Base-by-base conservation (phyloP, 1,284 basidiomycete genomes). In the Cutaneotrichosporon cavernicola region DNA sequence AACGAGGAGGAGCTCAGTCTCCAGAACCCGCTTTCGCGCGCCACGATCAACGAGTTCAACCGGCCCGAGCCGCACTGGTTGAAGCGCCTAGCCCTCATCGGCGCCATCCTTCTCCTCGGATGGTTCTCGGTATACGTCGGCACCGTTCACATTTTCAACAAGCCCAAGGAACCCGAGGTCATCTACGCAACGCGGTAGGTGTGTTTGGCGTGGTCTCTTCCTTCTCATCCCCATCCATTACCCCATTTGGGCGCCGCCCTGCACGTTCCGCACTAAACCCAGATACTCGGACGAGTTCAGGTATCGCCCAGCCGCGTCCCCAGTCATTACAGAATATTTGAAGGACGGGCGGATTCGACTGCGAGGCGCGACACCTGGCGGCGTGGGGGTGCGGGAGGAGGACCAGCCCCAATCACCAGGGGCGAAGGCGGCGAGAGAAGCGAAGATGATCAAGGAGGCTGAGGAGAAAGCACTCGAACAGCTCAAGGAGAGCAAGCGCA, bases 241-340 rank as follows among this genome's bases (percentile, higher is more conserved):
- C 16, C 14, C 4, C 4, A 53, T 34, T 32, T 26, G 26, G 26
- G 26, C 26, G 26, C 26, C 26, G 26, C 26, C 2, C 26, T 26
- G 26, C 26, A 26, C 26, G 26, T 26, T 26, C 26, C 21, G 6
- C n/a, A 32, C 64, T 64, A 40, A 32, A 47, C 14, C 21, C 65
- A 82, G 81, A 57, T 82, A 82, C 67, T 80, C 78, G 26, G 78
- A 81, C 57, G 80, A 82, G 71, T 74, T 73, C 73, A 78, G 76
- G 64, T 82, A 75, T 67, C 74, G 81, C n/a, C 81, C 81, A 2
- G 81, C 81, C 18, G 78, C 80, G 7, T 79, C 78, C 11, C 81
- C 81, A 31, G 76, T 82, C 14, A 81, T 82, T 62, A 82, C 80
- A 46, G 80, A 82, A 65, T 68, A 74, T 58, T 72, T 81, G 30